These are phyloP conservation scores for Neurospora hispaniola DNA, from an alignment of 495 filamentous ascomycete genomes.

Conservation along the genomic window DNA sequence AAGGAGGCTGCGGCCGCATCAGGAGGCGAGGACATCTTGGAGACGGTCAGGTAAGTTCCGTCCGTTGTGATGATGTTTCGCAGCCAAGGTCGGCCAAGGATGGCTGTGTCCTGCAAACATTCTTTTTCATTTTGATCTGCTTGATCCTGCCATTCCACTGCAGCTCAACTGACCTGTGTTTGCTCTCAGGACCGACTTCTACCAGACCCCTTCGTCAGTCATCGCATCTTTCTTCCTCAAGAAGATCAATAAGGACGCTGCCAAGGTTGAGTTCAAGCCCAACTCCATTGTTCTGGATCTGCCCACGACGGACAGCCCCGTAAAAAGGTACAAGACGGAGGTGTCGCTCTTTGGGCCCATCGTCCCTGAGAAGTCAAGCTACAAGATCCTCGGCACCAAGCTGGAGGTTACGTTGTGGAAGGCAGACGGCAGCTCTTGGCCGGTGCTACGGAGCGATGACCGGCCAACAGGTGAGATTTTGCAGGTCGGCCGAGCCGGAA, in stretches of 20 bases:
- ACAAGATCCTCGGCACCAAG: conserved; percentile 90
- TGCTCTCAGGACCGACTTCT: conserved; percentile 69
- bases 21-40: conserved; percentile 47
- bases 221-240: conserved; percentile 93
- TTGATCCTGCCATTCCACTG: conserved; percentile 1
- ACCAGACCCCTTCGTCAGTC: conserved; percentile 76
- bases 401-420: conserved; percentile 79
- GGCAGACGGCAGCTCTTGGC: conserved; percentile 75
- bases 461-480: conserved; percentile 66
- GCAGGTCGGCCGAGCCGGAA: conserved; percentile 70
- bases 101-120: conserved; percentile 19
- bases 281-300: conserved; percentile 62
- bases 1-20: conserved; percentile 36
- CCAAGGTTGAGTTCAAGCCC: conserved; percentile 54
- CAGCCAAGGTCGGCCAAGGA: conserved; percentile 23
- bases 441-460: conserved; percentile 79
- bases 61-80: conserved; percentile 4
- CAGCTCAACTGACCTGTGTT: conserved; percentile 8
- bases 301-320: conserved; percentile 59
- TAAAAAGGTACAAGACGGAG: conserved; percentile 65
- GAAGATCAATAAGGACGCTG: conserved; percentile 79
- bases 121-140: conserved; percentile 8
- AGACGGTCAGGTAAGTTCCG: conserved; percentile 54
- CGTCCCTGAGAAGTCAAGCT: conserved; percentile 59
- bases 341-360: conserved; percentile 71